These are phyloP conservation scores for Kwoniella botswanensis DNA, from an alignment of 768 basidiomycete genomes.

Conservation along the genomic window DNA sequence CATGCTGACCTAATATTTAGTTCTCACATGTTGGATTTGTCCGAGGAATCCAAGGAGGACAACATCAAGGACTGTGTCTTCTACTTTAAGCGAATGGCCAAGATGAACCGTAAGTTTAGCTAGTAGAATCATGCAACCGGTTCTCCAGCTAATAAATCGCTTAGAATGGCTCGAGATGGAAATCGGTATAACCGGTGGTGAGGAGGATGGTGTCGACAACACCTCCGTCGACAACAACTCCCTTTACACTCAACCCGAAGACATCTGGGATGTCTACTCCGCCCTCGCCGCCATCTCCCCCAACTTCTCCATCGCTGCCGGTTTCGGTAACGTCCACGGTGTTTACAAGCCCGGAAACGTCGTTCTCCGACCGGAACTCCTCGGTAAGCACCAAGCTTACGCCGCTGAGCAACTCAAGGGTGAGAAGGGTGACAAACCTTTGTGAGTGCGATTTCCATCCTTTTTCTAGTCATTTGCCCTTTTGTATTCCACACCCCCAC, in stretches of 20 bases:
- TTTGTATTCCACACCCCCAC: slow-evolving; percentile 25
- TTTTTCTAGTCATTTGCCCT: slow-evolving; percentile 13
- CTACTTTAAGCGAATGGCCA: slow-evolving; percentile 95
- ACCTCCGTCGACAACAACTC: slow-evolving; percentile 88
- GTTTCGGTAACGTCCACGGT: slow-evolving; percentile 98
- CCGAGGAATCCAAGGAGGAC: slow-evolving; percentile 77
- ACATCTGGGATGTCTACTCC: slow-evolving; percentile 87
- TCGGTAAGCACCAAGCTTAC: slow-evolving; percentile 86
- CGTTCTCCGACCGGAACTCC: slow-evolving; percentile 84
- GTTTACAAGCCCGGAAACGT: slow-evolving; percentile 99
- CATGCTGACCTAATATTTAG: slow-evolving; percentile 29
- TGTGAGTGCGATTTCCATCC: slow-evolving; percentile 66
- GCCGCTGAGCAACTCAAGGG: slow-evolving; percentile 71
- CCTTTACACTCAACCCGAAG: slow-evolving; percentile 96
- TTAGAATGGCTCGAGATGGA: slow-evolving; percentile 96
- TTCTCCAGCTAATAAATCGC: background rate
- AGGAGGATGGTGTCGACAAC: slow-evolving; percentile 99
- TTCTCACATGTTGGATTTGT: slow-evolving; percentile 98
- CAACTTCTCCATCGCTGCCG: slow-evolving; percentile 97
- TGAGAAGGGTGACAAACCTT: slow-evolving; percentile 68
- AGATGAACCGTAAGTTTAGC: slow-evolving; percentile 65
- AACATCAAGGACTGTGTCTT: slow-evolving; percentile 92
- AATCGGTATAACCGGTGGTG: slow-evolving; percentile 99
- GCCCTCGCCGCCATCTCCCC: slow-evolving; percentile 83
- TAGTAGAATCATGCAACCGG: background rate